Evolutionary conservation across 2,329 filamentous ascomycete genomes (phyloP).

Genomic region (Thielaviopsis musarum): DNA sequence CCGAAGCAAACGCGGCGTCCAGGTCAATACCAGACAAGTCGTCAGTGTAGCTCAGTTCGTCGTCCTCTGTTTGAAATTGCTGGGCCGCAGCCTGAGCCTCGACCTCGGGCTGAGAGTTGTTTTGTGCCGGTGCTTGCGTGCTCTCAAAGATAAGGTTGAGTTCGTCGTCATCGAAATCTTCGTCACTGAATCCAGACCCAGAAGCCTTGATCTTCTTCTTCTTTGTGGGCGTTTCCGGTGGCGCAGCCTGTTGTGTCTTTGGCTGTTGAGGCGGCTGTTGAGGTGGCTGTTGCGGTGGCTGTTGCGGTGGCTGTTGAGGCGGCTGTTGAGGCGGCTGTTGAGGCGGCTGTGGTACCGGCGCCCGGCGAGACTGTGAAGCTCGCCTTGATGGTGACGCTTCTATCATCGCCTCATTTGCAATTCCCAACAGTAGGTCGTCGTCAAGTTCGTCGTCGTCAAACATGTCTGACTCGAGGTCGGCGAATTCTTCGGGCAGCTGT

Average conservation of each 20-base stretch:
- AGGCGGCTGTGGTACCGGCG: neutral
- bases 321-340: neutral
- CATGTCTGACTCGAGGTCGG: conserved; percentile 12
- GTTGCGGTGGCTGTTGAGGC: neutral
- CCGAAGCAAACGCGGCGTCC: conserved; percentile 11
- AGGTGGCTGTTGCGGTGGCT: neutral
- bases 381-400: conserved; percentile 10
- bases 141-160: conserved; percentile 23
- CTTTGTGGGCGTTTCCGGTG: neutral
- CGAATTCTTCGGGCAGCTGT: conserved; percentile 3
- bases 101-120: neutral
- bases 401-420: conserved; percentile 1
- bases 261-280: neutral
- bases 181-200: conserved; percentile 36
- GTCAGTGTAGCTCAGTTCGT: conserved; percentile 8
- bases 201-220: neutral
- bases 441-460: conserved; percentile 12
- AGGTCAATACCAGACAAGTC: conserved; percentile 9
- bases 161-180: conserved; percentile 43
- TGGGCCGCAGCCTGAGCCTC: neutral
- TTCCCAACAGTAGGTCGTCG: conserved; percentile 5
- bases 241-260: neutral
- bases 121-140: conserved; percentile 17
- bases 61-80: neutral
- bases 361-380: neutral